These are phyloP conservation scores for Tilletia setariae DNA, from an alignment of 1,284 basidiomycete species.

Conservation along the genomic window DNA sequence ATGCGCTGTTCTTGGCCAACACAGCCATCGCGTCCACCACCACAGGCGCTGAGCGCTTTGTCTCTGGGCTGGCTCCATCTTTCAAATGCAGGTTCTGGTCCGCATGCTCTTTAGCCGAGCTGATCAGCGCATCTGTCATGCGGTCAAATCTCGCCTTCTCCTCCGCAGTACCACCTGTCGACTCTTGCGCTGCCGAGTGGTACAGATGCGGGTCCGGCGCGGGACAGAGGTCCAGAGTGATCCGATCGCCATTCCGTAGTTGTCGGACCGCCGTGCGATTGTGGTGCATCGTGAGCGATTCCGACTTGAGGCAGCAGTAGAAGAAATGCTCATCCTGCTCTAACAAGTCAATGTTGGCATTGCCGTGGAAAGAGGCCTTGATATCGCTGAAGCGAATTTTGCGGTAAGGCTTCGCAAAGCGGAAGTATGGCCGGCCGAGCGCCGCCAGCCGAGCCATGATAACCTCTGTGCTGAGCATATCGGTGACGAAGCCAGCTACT, in stretches of 20 bases:
- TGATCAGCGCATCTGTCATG: constrained; percentile 1
- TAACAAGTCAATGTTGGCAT: constrained; percentile 29
- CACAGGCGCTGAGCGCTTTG: background rate
- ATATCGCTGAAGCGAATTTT: background rate
- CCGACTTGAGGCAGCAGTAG: constrained; percentile 26
- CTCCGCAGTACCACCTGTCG: background rate
- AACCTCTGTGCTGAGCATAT: background rate
- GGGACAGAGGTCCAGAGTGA: background rate
- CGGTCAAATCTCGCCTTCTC: background rate
- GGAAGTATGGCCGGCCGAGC: constrained; percentile 30
- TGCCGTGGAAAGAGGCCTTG: constrained; percentile 29
- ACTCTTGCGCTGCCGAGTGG: background rate
- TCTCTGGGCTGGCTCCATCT: background rate
- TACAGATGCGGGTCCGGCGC: background rate
- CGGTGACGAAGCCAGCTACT: background rate
- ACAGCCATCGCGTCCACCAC: constrained; percentile 12
- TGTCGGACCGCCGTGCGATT: constrained; percentile 49
- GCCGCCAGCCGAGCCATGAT: constrained; percentile 25
- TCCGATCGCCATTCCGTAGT: constrained; percentile 28
- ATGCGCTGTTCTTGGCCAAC: background rate
- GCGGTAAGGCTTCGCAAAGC: background rate
- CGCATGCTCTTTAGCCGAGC: constrained; percentile 2
- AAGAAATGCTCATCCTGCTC: constrained; percentile 38
- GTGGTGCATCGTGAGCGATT: constrained; percentile 44
- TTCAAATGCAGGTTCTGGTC: too few species aligned